Evolutionary conservation across 2,329 filamentous ascomycete genomes (phyloP).

Genomic region (Xylaria multiplex): DNA sequence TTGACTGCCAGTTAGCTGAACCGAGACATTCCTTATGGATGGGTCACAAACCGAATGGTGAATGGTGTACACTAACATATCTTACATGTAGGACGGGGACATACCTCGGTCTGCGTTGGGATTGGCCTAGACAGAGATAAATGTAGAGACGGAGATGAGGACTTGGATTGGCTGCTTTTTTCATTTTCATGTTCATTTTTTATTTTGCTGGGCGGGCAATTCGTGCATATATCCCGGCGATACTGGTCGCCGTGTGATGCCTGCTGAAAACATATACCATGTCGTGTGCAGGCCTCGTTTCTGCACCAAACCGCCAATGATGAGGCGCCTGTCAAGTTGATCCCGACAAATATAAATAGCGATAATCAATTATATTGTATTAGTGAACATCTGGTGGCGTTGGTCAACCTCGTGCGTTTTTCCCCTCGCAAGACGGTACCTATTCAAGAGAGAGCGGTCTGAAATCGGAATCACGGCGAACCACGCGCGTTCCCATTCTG

Average conservation of each 20-base stretch:
- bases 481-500: constrained; percentile 5
- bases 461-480: constrained; percentile 13
- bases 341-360: constrained; percentile 14
- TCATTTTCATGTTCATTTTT: too few relatives aligned
- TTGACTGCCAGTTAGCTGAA: not conserved
- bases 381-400: constrained; percentile 2
- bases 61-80: not conserved
- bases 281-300: not conserved
- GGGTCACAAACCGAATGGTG: not conserved
- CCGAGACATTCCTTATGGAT: constrained; percentile 1
- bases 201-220: not conserved
- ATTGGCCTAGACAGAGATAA: too few relatives aligned
- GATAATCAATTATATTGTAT: not conserved
- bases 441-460: constrained; percentile 13
- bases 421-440: not conserved
- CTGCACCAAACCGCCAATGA: constrained; percentile 8
- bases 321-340: constrained; percentile 1
- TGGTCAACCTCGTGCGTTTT: not conserved
- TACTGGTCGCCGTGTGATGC: not conserved
- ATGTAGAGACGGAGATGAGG: too few relatives aligned
- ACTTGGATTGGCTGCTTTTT: too few relatives aligned
- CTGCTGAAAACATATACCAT: not conserved
- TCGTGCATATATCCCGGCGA: not conserved
- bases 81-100: not conserved
- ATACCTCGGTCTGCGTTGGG: too few relatives aligned